Conservation (phyloP, 1,139 yeast species). For the Geotrichum cucujoidarum region DNA sequence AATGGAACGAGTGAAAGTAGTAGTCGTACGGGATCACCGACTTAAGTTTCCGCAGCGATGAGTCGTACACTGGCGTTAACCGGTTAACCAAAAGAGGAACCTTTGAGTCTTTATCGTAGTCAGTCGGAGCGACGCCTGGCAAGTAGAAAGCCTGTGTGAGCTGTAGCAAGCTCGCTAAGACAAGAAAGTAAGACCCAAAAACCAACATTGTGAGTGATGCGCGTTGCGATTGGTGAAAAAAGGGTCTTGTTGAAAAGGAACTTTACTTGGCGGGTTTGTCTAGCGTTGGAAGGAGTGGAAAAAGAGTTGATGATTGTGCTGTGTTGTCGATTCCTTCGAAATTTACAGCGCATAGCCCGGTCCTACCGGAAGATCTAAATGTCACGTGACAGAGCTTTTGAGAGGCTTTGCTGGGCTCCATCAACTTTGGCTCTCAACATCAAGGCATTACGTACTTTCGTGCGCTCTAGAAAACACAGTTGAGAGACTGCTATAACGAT, state of each 20-base stretch:
- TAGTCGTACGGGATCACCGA: conserved; percentile 28
- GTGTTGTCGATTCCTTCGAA: no score
- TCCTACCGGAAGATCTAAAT: no score
- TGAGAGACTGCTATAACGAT: no score
- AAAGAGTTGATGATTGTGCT: neutral
- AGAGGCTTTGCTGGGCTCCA: no score
- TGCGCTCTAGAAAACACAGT: no score
- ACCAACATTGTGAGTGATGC: neutral
- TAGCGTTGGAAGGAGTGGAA: neutral
- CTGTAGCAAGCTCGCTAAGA: conserved; percentile 7
- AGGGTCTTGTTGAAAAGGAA: no score
- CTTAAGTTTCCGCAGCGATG: conserved; percentile 26
- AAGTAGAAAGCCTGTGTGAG: conserved; percentile 61
- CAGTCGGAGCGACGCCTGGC: conserved; percentile 94
- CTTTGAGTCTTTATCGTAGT: conserved; percentile 64
- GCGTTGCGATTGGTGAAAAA: no score
- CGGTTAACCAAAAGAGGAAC: conserved; percentile 84
- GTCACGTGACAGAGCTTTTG: no score
- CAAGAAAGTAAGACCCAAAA: conserved; percentile 2
- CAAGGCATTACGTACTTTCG: no score
- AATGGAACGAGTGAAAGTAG: conserved; percentile 47
- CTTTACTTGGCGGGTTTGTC: no score
- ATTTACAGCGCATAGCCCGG: no score
- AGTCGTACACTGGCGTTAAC: conserved; percentile 69
- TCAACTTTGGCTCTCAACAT: no score